Conservation (phyloP, 495 filamentous ascomycete genomes). For the Penicillium soppii region DNA sequence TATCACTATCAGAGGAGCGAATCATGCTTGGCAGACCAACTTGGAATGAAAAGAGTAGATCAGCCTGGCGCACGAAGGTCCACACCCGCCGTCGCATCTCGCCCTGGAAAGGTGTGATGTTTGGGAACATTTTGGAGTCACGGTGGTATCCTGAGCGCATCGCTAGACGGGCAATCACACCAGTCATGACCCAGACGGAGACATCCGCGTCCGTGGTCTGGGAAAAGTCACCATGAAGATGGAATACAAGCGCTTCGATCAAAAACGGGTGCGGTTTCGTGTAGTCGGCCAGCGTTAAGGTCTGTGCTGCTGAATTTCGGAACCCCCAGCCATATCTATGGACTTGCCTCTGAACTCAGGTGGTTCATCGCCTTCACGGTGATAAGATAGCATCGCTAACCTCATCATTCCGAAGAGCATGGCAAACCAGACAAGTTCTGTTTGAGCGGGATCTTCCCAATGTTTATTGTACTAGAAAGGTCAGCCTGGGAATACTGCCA, state of each 20-base stretch:
- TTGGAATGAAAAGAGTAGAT: conserved; percentile 89
- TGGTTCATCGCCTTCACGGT: conserved; percentile 86
- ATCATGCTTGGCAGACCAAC: conserved; percentile 89
- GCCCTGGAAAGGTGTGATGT: conserved; percentile 81
- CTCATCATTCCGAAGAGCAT: conserved; percentile 86
- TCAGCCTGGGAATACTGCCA: background rate
- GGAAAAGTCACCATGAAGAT: conserved; percentile 77
- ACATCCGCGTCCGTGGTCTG: conserved; percentile 78
- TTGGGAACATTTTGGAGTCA: conserved; percentile 80
- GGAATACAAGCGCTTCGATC: conserved; percentile 86
- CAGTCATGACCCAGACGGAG: conserved; percentile 76
- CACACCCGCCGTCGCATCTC: conserved; percentile 92
- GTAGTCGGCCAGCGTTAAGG: conserved; percentile 83
- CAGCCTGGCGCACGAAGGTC: conserved; percentile 76
- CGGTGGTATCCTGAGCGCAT: conserved; percentile 97
- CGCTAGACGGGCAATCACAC: conserved; percentile 78
- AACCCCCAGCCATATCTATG: conserved; percentile 78
- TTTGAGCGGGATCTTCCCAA: conserved; percentile 80
- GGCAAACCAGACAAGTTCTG: conserved; percentile 84
- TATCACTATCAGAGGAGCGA: conserved; percentile 77
- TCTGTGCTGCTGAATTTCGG: conserved; percentile 80
- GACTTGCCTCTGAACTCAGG: conserved; percentile 72
- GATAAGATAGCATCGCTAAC: conserved; percentile 87
- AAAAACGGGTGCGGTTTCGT: conserved; percentile 82
- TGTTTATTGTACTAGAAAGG: conserved; percentile 69